Percentiles rank a stretch among this genome's conserved stretches.
Conservation (phyloP, 176 grass and related monocot species). For the Rhynchospora pubera region DNA sequence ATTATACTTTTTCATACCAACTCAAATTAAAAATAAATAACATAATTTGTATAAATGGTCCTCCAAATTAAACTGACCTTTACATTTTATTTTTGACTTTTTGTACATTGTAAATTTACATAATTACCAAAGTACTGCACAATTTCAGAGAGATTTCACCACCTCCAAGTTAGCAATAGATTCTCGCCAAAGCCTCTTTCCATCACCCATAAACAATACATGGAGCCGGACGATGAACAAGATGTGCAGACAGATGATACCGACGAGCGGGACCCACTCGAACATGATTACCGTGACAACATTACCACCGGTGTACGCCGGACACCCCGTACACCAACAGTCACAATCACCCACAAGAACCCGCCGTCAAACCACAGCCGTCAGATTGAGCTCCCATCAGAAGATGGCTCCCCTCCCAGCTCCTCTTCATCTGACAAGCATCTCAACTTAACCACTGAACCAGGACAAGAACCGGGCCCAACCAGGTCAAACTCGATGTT, state of each 20-base stretch:
- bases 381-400: slow-evolving; percentile 62
- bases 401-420: slow-evolving; percentile 75
- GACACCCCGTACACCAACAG: slow-evolving; percentile 2
- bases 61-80: not conserved
- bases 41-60: not conserved
- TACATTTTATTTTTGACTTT: too few species aligned
- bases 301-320: not conserved
- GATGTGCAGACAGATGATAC: slow-evolving; percentile 38
- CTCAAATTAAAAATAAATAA: not conserved
- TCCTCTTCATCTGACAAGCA: slow-evolving; percentile 66
- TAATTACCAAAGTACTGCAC: not conserved
- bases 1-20: not conserved
- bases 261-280: slow-evolving; percentile 37
- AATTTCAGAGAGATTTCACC: slow-evolving; percentile 48
- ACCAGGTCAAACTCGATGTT: slow-evolving; percentile 57
- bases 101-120: not conserved
- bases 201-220: slow-evolving; percentile 39
- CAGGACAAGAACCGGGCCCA: slow-evolving; percentile 29
- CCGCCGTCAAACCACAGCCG: slow-evolving; percentile 37
- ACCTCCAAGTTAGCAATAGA: slow-evolving; percentile 40
- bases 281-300: slow-evolving; percentile 12
- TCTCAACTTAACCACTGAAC: not conserved
- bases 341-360: slow-evolving; percentile 25
- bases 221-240: slow-evolving; percentile 41
- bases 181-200: slow-evolving; percentile 42